phyloP scores from a whole-genome alignment of 768 basidiomycete genomes.

The Tricholomella constricta region DNA sequence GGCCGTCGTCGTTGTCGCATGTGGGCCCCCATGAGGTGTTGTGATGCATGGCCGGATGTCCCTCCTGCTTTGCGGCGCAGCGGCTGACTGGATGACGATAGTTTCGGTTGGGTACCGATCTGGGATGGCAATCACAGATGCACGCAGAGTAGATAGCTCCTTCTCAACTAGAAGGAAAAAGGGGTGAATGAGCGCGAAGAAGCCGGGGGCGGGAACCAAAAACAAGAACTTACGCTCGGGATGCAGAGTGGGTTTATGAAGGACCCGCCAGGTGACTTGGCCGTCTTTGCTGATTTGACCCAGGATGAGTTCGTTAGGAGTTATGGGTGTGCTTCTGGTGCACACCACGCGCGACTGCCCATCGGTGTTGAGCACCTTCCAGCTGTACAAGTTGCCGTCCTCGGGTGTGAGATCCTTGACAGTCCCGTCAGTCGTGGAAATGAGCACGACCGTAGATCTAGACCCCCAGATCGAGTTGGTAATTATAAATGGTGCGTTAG shows the following conservation, averaged over 20 bases:
- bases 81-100: constrained; percentile 46
- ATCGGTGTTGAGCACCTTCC: constrained; percentile 56
- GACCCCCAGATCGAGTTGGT: constrained; percentile 57
- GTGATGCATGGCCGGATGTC: constrained; percentile 50
- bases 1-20: constrained; percentile 46
- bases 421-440: constrained; percentile 42
- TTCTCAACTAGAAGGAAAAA: constrained; percentile 36
- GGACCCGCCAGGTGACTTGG: constrained; percentile 35
- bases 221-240: constrained; percentile 45
- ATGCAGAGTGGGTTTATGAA: constrained; percentile 45
- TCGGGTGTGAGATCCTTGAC: constrained; percentile 47
- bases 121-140: constrained; percentile 52
- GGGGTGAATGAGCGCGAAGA: too few species aligned
- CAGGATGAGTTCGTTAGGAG: constrained; percentile 52
- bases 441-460: constrained; percentile 48
- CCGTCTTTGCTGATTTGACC: constrained; percentile 35
- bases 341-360: constrained; percentile 45
- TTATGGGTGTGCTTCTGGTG: constrained; percentile 47
- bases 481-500: constrained; percentile 33
- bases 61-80: constrained; percentile 4
- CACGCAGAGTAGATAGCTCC: constrained; percentile 42
- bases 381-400: constrained; percentile 43
- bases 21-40: constrained; percentile 66
- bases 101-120: constrained; percentile 52
- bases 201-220: too few species aligned